Evolutionary conservation across 805 yeast species (phyloP), one percentile per base, ranked within the genome.

Genomic region (Brettanomyces sp.): DNA sequence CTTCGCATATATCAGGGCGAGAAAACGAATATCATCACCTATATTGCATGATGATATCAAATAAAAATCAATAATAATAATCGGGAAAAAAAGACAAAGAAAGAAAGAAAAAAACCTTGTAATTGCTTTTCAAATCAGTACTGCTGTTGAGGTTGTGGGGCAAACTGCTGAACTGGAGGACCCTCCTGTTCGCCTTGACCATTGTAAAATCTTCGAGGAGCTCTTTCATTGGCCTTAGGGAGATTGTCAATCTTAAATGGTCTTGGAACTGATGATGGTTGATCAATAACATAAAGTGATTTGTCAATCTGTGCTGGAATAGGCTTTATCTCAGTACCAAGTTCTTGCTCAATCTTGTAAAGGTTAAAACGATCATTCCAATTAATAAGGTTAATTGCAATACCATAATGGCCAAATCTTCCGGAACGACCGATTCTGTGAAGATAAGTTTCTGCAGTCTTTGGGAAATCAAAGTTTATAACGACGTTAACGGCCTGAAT

Each of bases 371-470:
- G 80, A 65, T 93, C 99, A 59, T 89, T 82, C 96, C 97, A 91
- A 65, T 90, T 87, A 71, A 93, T 88, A 58, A 93, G 77, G 69
- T 93, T 93, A 61, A 93, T 89, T 32, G 99, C 99, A 63, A 93
- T 76, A 74, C 99, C 99, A 62, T 90, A 79, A 65, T 93, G 99
- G 54, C 99, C 99, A 60, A 87, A 93, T 74, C 99, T 86, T 56
- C 99, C 98, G 6, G 97, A 89, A 74, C 99, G 88, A 76, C 98
- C 98, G 57, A 91, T 93, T 76, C 98, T 85, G 71, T 93, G 99
- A 57, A 93, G 76, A 64, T 93, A 93, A 37, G 98, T 93, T 67
- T 93, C 99, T 6, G 98, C 97, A 45, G 84, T 88, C 66, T 91
- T 91, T 50, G 99, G 99, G 83, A 93, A 93, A 66, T 93, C 99